Percentiles rank a stretch among this genome's conserved stretches.
Conservation (phyloP, 768 basidiomycete species). For the Phylloporus sp. region DNA sequence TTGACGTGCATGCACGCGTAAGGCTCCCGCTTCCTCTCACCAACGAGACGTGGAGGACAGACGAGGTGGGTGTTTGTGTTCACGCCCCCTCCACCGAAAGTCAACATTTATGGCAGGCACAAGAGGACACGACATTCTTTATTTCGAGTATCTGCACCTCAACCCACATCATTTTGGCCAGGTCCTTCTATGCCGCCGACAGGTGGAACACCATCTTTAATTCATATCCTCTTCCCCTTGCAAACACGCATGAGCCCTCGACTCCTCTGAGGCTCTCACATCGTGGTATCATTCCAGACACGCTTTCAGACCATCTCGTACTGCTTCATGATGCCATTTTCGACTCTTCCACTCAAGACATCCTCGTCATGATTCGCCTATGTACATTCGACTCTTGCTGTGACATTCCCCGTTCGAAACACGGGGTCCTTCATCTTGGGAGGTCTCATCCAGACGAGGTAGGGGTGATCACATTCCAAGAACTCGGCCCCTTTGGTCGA, state of each 20-base stretch:
- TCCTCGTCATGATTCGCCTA: constrained; percentile 9
- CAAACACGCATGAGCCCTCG: background rate
- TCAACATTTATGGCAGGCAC: background rate
- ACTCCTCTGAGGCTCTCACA: constrained; percentile 10
- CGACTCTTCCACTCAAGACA: constrained; percentile 8
- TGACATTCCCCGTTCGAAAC: background rate
- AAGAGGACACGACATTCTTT: background rate
- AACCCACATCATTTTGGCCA: constrained; percentile 16
- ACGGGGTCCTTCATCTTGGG: constrained; percentile 11
- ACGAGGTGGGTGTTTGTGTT: background rate
- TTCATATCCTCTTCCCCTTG: constrained; percentile 11
- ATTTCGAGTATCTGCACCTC: constrained; percentile 16
- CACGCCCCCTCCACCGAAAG: background rate
- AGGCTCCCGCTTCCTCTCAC: constrained; percentile 2
- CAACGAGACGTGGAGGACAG: background rate
- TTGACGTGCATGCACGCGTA: constrained; percentile 14
- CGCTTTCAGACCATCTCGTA: background rate
- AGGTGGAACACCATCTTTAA: constrained; percentile 11
- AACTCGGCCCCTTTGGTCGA: background rate
- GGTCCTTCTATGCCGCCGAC: background rate
- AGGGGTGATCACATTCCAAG: constrained; percentile 10
- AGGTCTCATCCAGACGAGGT: background rate
- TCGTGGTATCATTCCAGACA: constrained; percentile 2
- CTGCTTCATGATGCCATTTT: constrained; percentile 14
- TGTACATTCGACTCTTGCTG: background rate